Base-by-base conservation (phyloP, 2,329 filamentous ascomycete species). In the Teratosphaeria pseudoeucalypti region DNA sequence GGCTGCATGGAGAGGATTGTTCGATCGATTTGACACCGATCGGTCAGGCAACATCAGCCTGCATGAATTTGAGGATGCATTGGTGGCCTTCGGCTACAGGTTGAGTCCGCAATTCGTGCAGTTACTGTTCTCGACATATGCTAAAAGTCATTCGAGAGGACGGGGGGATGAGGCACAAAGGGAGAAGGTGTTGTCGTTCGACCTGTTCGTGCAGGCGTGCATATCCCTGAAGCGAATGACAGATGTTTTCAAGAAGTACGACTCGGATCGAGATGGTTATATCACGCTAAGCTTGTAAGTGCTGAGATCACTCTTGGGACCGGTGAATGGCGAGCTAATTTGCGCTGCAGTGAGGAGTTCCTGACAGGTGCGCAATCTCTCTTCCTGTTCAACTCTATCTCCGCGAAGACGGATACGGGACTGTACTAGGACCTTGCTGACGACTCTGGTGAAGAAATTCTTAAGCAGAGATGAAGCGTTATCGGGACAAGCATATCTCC, bases 211-310 rank as follows among this genome's bases (percentile, higher is more conserved):
- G 62, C 94, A 99, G 80, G 90, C 90, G 57, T 97, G 94, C 75
- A 97, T 99, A 72, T 91, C 86, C 68, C 80, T 99, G 69, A 96
- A 97, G 82, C 84, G 94, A 67, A 97, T 99, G 92, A 99, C 94
- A 61, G 94, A 99, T 74, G 91, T 96, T 32, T 99, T 99, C 74
- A 99, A 99, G 81, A 92, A 92, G 76, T 99, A 97, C 74, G 94
- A 99, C 68, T 89, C 95, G 69, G 94, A 99, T 74, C 84, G 94
- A 52, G 94, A 97, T 75, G 94, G 94, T 1, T 97, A 92, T 63
- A 82, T 82, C 62, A 82, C 79, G 52, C 66, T 82, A 67, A 81
- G 78, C 67, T 82, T 82, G 78, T 80, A 73, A 76, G 79, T 79
- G 55, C 32, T 19, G 62, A 57, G 58, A 34, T 6, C 19, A 52